Evolutionary conservation across 176 grass and related monocot genomes (phyloP), one percentile per base, ranked within the genome.

Genomic region (Triticum dicoccoides): DNA sequence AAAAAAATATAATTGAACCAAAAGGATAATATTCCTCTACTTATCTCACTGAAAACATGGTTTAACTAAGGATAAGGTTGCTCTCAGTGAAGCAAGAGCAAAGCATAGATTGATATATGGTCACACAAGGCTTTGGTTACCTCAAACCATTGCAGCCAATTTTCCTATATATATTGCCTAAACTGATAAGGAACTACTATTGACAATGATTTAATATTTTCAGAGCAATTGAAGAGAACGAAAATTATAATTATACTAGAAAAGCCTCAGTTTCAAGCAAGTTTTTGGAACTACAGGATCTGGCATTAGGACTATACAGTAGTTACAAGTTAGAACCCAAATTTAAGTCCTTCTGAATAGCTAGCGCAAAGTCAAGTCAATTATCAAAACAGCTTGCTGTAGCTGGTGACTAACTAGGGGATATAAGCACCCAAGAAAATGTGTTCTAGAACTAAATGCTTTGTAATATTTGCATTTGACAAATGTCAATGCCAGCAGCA

Each of bases 81-180:
- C 79, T 56, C 30, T 15, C 35, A 27, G 34, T 83, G 54, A 86
- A 77, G 37, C 45, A 49, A 89, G 82, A 77, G 49, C 45, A 49
- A 89, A 82, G 11, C 3, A 74, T 18, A 42, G 4, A 41, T 9
- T 41, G 1, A 41, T 41, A 41, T 41, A 58, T 4, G 4, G 42
- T 24, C 29, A 49, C 44, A 52, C 6, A 78, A 61, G 9, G 25
- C 6, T 51, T 35, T 39, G 24, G 47, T 49, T 80, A 18, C 9
- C 11, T 8, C 25, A 7, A 76, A 52, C 8, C 45, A 77, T 30
- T 32, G 9, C 0, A 6, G 52, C 11, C 33, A 38, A 12, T 64
- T 42, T 63, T 39, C 58, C 58, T 27, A 27, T 24, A 44, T 27
- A 64, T 42, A 65, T 65, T 23, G 23, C 14, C 5, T 5, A 80